Base-by-base conservation (phyloP, 768 basidiomycete genomes). In the Tulasnella calospora region DNA sequence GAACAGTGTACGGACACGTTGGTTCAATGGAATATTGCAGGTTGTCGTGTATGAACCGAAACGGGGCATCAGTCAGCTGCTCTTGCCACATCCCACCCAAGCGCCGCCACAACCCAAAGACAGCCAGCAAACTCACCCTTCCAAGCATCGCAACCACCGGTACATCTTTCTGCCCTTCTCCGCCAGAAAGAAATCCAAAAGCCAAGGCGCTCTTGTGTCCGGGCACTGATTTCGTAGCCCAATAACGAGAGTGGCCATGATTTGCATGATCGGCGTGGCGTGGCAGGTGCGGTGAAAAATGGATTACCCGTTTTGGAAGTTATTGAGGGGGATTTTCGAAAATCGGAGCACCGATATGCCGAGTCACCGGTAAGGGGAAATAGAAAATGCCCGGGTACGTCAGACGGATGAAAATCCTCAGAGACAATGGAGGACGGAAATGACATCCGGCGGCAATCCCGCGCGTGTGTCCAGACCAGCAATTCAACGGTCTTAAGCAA, bases 121-220 rank as follows among this genome's bases (percentile, higher is more conserved):
- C 38, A 41, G 17, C 38, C 10, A 72, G 21, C 27, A 36, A 23
- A 67, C 89, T 76, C 81, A 94, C 93, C 83, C 95, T 87, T 79
- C 95, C 95, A 40, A 96, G 90, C 92, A 95, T 95, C 13, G 92
- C 93, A 3, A 96, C 93, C 15, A 93, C 94, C 0, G 95, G 92
- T 0, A 92, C 88, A n/a, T 89, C 41, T 9, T 67, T 70, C 46
- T 71, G 38, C n/a, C 46, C 88, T 74, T 87, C 85, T 6, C 86
- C 88, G 40, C 94, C 92, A 30, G 61, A 67, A 81, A 96, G 86
- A 35, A 90, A 83, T 8, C 95, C 95, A 84, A 96, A 96, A 0
- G 94, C 93, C 30, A 96, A 86, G 10, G 88, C 85, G 79, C 93
- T 94, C 84, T 89, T 89, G 81, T 96, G 95, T 36, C 95, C 95